Evolutionary conservation across 495 filamentous ascomycete species (phyloP).

Genomic region (Penicillium ucsense): DNA sequence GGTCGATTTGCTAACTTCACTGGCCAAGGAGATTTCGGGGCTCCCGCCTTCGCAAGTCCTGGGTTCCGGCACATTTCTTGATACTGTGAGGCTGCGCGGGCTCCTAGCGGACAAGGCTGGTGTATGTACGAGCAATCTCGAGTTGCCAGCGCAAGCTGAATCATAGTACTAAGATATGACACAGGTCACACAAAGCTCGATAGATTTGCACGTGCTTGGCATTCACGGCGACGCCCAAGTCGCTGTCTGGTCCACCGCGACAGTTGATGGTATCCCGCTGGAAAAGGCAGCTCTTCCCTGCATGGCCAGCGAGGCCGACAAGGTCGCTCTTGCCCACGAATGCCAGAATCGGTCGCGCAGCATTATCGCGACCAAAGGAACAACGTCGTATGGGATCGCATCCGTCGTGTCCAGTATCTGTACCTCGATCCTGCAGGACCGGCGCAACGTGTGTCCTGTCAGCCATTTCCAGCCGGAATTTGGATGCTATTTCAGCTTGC

Average conservation of each 20-base stretch:
- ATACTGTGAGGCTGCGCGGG: neutral
- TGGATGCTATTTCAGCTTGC: slow-evolving; percentile 11
- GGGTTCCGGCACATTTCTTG: neutral
- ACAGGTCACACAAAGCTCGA: slow-evolving; percentile 17
- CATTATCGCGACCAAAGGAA: neutral
- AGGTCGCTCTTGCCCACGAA: neutral
- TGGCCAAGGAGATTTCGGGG: slow-evolving; percentile 25
- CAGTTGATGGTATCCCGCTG: slow-evolving; percentile 13
- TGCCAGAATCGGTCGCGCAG: neutral
- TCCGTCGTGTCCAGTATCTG: slow-evolving; percentile 5
- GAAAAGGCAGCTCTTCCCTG: neutral
- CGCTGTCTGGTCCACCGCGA: slow-evolving; percentile 30
- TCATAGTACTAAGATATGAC: too few species aligned
- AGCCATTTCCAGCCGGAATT: slow-evolving; percentile 9
- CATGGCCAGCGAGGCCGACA: neutral
- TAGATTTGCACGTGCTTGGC: slow-evolving; percentile 33
- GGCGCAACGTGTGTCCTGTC: slow-evolving; percentile 3
- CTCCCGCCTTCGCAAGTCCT: slow-evolving; percentile 1
- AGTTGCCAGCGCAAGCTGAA: too few species aligned
- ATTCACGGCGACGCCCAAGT: slow-evolving; percentile 36
- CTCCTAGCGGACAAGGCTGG: neutral
- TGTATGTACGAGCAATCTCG: too few species aligned
- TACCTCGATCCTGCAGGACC: slow-evolving; percentile 5
- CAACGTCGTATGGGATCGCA: neutral
- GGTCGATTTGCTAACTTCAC: slow-evolving; percentile 36